Evolutionary conservation across 73 alveolate genomes (phyloP).

Genomic region (Breviolum minutum): DNA sequence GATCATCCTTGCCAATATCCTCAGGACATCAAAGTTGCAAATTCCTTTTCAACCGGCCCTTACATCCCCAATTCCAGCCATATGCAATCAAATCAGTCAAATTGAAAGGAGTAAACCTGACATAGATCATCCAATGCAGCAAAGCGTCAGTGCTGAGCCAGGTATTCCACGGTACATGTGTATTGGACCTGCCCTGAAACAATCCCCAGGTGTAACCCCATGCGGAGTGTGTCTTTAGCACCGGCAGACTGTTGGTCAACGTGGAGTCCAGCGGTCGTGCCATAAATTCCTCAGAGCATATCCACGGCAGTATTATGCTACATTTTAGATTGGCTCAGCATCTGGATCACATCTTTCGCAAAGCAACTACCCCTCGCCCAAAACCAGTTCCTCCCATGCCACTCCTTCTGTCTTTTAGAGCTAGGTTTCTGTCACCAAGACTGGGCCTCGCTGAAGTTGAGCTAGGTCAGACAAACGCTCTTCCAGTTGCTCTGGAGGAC

Average conservation of each 20-base stretch:
- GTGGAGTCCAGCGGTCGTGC: slow-evolving; percentile 95
- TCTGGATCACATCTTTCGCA: no score
- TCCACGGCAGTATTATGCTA: background rate
- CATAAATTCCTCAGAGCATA: slow-evolving; percentile 93
- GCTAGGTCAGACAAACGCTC: slow-evolving; percentile 20
- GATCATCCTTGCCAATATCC: slow-evolving; percentile 85
- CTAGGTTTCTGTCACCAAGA: slow-evolving; percentile 63
- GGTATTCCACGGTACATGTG: slow-evolving; percentile 96
- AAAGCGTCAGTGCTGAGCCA: slow-evolving; percentile 19
- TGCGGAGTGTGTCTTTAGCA: slow-evolving; percentile 52
- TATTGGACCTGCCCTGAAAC: slow-evolving; percentile 96
- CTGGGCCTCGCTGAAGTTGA: slow-evolving; percentile 84
- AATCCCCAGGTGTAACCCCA: slow-evolving; percentile 96
- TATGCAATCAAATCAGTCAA: background rate
- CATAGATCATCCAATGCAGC: background rate
- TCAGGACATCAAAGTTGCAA: background rate
- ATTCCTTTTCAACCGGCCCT: background rate
- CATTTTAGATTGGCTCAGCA: background rate
- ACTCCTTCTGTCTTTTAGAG: background rate
- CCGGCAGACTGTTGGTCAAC: slow-evolving; percentile 95
- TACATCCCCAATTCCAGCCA: background rate
- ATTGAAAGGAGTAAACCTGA: background rate
- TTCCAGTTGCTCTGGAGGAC: slow-evolving; percentile 74
- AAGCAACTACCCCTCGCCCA: no score
- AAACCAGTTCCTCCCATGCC: no score